Conservation (phyloP, 169 alveolate species). For the Eimeria acervulina region DNA sequence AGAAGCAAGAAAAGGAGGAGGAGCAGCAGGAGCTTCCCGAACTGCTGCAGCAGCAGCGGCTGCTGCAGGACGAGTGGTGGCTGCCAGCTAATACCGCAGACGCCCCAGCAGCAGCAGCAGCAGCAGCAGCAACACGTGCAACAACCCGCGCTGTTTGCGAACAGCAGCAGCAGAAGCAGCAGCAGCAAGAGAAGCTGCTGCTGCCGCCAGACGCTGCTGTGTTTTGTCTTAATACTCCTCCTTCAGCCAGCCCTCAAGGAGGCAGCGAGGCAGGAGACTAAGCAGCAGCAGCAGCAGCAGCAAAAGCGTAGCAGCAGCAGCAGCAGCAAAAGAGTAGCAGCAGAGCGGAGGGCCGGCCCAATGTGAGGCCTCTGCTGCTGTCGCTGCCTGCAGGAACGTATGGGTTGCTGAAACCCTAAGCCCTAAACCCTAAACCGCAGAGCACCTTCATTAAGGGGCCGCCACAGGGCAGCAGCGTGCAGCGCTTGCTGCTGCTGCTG, state of each 20-base stretch:
- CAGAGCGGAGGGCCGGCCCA: background rate
- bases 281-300: slow-evolving; percentile 23
- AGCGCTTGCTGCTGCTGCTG: slow-evolving; percentile 9
- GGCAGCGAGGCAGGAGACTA: slow-evolving; percentile 45
- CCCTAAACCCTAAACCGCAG: slow-evolving; percentile 47
- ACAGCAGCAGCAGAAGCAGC: slow-evolving; percentile 30
- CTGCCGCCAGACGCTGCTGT: slow-evolving; percentile 2
- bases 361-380: background rate
- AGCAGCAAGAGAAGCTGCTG: background rate
- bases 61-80: slow-evolving; percentile 27
- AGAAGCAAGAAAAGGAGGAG: background rate
- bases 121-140: no score
- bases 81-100: no score
- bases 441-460: background rate
- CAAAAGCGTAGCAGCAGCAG: slow-evolving; percentile 10
- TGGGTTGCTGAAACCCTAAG: slow-evolving; percentile 11
- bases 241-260: background rate
- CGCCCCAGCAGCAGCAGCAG: background rate
- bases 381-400: background rate
- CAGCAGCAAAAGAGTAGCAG: slow-evolving; percentile 24
- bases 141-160: background rate
- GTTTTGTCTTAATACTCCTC: background rate
- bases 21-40: background rate
- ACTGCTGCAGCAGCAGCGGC: no score
- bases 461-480: background rate